A percentile compares a stretch with the other conserved stretches of the same genome.
Conservation (phyloP, 352 stramenopile species). For the Globisporangium orthogonon region DNA sequence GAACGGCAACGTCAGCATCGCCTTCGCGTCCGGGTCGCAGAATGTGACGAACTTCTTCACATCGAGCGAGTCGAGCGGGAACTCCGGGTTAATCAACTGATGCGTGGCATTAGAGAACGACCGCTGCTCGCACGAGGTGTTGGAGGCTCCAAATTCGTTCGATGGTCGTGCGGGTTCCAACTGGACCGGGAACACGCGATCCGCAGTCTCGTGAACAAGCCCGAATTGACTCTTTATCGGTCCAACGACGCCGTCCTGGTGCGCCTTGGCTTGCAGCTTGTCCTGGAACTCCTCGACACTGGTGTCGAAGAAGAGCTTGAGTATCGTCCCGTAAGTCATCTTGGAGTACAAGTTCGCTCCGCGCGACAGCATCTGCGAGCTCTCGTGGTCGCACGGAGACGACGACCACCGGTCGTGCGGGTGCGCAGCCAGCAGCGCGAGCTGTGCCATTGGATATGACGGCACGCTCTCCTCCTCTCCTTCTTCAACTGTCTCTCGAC, state of each 20-base stretch:
- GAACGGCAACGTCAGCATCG: constrained; percentile 82
- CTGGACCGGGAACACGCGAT: constrained; percentile 19
- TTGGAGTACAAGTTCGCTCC: constrained; percentile 83
- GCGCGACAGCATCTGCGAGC: constrained; percentile 54
- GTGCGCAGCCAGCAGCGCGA: constrained; percentile 64
- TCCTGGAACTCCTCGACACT: constrained; percentile 57
- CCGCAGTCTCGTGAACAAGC: constrained; percentile 34
- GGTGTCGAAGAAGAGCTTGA: constrained; percentile 84
- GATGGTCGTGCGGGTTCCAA: background rate
- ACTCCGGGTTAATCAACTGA: constrained; percentile 55
- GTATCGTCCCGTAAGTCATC: constrained; percentile 59
- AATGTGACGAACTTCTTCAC: constrained; percentile 69
- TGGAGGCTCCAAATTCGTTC: constrained; percentile 56
- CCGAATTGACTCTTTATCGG: constrained; percentile 68
- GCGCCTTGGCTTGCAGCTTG: constrained; percentile 45
- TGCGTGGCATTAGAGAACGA: constrained; percentile 21
- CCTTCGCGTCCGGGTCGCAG: constrained; percentile 51
- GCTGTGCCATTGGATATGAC: constrained; percentile 68
- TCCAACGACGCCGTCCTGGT: constrained; percentile 42
- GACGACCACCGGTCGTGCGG: constrained; percentile 45
- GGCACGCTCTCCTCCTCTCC: constrained; percentile 75
- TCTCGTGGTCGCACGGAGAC: constrained; percentile 65
- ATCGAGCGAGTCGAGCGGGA: constrained; percentile 65
- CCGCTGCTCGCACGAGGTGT: constrained; percentile 67
- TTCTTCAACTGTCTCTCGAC: constrained; percentile 77